Evolutionary conservation across 2,329 filamentous ascomycete genomes (phyloP), one percentile per base, ranked within the genome.

Genomic region (Cordyceps cicadae): DNA sequence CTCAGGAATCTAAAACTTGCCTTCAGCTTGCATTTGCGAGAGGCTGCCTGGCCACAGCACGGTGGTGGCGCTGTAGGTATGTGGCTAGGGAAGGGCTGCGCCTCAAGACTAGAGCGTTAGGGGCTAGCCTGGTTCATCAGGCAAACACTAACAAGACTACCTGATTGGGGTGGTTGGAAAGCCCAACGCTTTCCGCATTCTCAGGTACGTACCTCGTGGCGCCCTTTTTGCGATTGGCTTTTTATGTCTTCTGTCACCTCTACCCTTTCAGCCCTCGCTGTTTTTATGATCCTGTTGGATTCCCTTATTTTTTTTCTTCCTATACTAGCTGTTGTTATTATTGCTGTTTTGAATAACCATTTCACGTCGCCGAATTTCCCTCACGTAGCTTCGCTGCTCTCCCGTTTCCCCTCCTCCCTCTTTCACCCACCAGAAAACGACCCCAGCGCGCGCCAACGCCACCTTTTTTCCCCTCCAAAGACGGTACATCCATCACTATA

Each of bases 381-480:
- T 24, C 19, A 24, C 17, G 54, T 26, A 21, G 55, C 21, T 45
- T 41, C 32, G 8, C 32, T 46, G 41, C 21, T 19, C 8, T 17
- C 17, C n/a, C 55, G 7, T 45, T 41, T 19, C 12, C 46, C 43
- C 21, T n/a, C 12, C 46, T 26, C 21, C 12, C 32, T n/a, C 24
- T 5, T 32, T 50, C 54, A 7, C 26, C 54, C 32, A 57, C 54
- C 39, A 29, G 32, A 19, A 19, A 19, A 21, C 41, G 5, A 7
- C 19, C 11, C 45, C 32, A 41, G 34, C 32, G 43, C 34, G 41
- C 34, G 41, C 45, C 45, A 26, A 32, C 55, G 21, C 55, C 55
- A 50, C 55, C 45, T 51, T 49, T 48, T 51, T 17, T 26, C 54
- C 54, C 54, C 43, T 49, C 54, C 43, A 55, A 15, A 55, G 26